Evolutionary conservation across 2,329 filamentous ascomycete genomes (phyloP), one percentile per base, ranked within the genome.

Genomic region (Colletotrichum caudatum): DNA sequence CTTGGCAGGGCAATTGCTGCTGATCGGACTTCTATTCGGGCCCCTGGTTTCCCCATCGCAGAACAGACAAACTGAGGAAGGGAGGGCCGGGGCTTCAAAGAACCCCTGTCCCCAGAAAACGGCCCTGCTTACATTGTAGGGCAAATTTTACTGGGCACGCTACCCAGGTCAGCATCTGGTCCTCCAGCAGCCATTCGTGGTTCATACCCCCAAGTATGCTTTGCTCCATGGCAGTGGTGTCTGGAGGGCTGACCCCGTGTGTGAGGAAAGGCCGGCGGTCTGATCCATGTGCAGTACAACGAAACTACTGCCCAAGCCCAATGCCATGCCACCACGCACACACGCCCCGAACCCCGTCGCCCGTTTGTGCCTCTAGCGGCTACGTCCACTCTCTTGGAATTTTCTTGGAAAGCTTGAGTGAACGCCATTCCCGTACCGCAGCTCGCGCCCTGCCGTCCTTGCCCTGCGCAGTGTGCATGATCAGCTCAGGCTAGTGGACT

Each of bases 341-440:
- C 65, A 39, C 65, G 50, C 56, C 48, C 60, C 46, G 16, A 63
- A 53, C 66, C 66, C 66, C 23, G 65, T 51, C 39, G 60, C 66
- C 59, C 59, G 53, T 69, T 64, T 46, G 58, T 69, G 60, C 48
- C 57, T 61, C 70, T 72, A 72, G 70, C 66, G 70, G 56, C 70
- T 61, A 71, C 70, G 70, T 61, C 66, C 70, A 71, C 71, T 72
- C 70, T 72, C 70, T 72, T 72, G 70, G 70, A 65, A 71, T 56
- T 71, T 71, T 71, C 70, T 72, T 72, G 70, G 70, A 72, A 72
- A 72, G 70, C 70, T 72, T 72, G 70, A 72, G 66, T 71, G 70
- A 50, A 72, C 70, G 66, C 70, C 70, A 66, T 71, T 66, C 56
- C 70, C 70, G 70, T 67, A 71, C 65, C 51, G 57, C 69, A 63